These are phyloP conservation scores for Pistacia vera DNA, from an alignment of 345 rosid genomes.

Conservation along the genomic window DNA sequence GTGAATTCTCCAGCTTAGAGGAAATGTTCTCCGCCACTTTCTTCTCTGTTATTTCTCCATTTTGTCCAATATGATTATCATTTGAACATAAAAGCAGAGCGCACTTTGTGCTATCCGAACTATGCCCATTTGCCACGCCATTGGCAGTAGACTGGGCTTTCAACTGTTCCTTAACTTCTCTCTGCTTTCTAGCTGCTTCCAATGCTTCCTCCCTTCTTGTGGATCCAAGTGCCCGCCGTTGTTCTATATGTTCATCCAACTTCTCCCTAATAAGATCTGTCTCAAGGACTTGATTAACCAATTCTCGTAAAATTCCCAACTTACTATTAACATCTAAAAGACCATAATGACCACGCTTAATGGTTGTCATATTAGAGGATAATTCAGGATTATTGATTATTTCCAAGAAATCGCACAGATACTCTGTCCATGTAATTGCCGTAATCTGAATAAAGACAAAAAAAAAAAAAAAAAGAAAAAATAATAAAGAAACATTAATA, in stretches of 20 bases:
- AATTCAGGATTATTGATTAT: conserved; percentile 50
- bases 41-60: conserved; percentile 42
- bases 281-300: conserved; percentile 65
- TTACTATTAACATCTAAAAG: conserved; percentile 64
- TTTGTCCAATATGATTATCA: conserved; percentile 38
- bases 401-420: conserved; percentile 86
- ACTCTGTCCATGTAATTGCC: conserved; percentile 80
- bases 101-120: conserved; percentile 31
- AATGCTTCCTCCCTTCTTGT: conserved; percentile 83
- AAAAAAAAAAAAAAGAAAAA: too few species aligned
- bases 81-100: conserved; percentile 28
- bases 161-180: conserved; percentile 67
- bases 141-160: conserved; percentile 45
- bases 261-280: conserved; percentile 64
- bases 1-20: conserved; percentile 33
- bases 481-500: not conserved
- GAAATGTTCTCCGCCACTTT: conserved; percentile 38
- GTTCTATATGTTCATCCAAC: conserved; percentile 76
- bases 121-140: conserved; percentile 40
- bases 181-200: conserved; percentile 67
- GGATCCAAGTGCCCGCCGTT: conserved; percentile 73
- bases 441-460: conserved; percentile 62
- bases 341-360: conserved; percentile 90
- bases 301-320: conserved; percentile 58
- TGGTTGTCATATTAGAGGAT: conserved; percentile 45